phyloP scores from a whole-genome alignment of 202 grass and related monocot species.

The Zizania palustris region DNA sequence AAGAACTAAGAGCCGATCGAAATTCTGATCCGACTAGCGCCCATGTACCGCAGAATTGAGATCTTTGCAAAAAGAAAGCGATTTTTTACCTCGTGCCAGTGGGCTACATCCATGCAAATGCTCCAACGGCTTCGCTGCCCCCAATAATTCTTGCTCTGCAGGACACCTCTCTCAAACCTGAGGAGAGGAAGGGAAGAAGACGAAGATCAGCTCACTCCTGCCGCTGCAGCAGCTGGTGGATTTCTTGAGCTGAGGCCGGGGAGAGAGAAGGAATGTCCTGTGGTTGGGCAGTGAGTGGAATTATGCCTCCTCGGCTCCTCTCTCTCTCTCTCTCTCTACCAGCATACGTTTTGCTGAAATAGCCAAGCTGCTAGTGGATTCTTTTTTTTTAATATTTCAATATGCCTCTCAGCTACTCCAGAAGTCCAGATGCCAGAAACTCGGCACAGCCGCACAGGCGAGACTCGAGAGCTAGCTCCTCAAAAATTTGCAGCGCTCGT shows the following conservation, averaged over 20 bases:
- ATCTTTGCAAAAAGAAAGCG: conserved; percentile 15
- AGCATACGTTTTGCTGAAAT: conserved; percentile 45
- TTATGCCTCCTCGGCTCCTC: conserved; percentile 42
- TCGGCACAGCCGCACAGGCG: no score
- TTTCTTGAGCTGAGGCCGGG: conserved; percentile 38
- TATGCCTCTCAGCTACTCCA: conserved; percentile 38
- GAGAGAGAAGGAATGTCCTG: conserved; percentile 40
- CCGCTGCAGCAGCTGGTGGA: conserved; percentile 4
- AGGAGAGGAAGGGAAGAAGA: conserved; percentile 36
- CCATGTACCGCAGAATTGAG: conserved; percentile 25
- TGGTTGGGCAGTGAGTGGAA: conserved; percentile 56
- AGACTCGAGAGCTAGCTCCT: neutral
- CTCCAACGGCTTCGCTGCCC: conserved; percentile 18
- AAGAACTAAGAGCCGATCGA: neutral
- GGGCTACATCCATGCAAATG: conserved; percentile 76
- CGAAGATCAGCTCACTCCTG: conserved; percentile 26
- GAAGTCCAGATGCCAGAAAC: conserved; percentile 13
- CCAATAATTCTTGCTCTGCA: conserved; percentile 35
- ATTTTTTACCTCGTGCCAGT: conserved; percentile 82
- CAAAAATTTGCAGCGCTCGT: neutral
- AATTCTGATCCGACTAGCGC: conserved; percentile 38
- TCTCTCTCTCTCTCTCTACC: conserved; percentile 16
- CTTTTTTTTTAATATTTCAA: conserved; percentile 46
- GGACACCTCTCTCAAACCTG: neutral
- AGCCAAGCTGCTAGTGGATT: conserved; percentile 52